Percentiles rank a stretch among this genome's conserved stretches.
Conservation (phyloP, 441 rosid species). For the Pelargonium myrrhifolium region DNA sequence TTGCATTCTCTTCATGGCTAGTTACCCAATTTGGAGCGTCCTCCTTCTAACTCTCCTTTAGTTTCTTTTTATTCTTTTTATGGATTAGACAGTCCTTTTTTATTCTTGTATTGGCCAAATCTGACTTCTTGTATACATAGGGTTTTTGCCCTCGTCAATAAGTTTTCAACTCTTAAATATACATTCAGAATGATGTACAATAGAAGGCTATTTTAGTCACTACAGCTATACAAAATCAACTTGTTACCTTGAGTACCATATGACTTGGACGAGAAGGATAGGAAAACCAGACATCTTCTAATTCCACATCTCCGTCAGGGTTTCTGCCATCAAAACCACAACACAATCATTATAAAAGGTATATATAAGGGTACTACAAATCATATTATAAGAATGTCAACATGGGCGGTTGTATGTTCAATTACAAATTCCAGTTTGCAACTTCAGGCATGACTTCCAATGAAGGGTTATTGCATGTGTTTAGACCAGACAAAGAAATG, state of each 20-base stretch:
- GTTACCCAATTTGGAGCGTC: too few species aligned
- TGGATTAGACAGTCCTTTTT: too few species aligned
- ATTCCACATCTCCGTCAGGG: slow-evolving; percentile 81
- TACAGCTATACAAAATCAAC: neutral
- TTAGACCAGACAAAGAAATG: neutral
- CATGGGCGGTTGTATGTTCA: neutral
- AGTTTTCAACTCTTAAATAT: too few species aligned
- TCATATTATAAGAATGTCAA: neutral
- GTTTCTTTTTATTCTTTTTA: too few species aligned
- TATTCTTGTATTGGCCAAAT: too few species aligned
- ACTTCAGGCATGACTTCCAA: neutral
- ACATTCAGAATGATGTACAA: too few species aligned
- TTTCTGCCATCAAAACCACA: slow-evolving; percentile 34
- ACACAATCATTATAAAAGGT: neutral
- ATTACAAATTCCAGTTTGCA: slow-evolving; percentile 4
- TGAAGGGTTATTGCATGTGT: too few species aligned
- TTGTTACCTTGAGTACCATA: slow-evolving; percentile 78
- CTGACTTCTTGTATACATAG: too few species aligned
- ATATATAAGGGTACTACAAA: neutral
- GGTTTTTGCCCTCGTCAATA: too few species aligned
- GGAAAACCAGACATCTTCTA: slow-evolving; percentile 88
- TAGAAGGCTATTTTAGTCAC: neutral
- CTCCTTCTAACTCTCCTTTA: too few species aligned
- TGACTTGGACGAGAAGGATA: slow-evolving; percentile 92
- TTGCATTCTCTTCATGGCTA: too few species aligned